phyloP scores from a whole-genome alignment of 1,284 basidiomycete genomes.

The Heterobasidion parviporum region DNA sequence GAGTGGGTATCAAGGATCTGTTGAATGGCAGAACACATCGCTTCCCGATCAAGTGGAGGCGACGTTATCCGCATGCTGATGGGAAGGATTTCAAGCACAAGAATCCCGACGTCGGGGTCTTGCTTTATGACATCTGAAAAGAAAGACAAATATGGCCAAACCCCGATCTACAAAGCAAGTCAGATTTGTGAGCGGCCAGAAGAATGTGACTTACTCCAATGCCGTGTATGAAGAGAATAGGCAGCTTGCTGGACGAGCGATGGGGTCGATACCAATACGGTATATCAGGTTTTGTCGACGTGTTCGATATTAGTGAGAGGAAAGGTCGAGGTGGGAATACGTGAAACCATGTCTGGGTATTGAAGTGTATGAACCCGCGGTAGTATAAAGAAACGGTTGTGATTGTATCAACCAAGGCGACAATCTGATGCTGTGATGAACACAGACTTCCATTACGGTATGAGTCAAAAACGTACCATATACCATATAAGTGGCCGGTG shows the following conservation, averaged over 20 bases:
- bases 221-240: conserved; percentile 57
- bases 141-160: conserved; percentile 47
- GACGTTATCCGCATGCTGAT: conserved; percentile 52
- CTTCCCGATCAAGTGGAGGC: conserved; percentile 30
- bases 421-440: conserved; percentile 30
- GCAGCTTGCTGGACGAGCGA: conserved; percentile 33
- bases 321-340: conserved; percentile 46
- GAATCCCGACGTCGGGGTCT: conserved; percentile 42
- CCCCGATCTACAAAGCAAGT: conserved; percentile 39
- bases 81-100: conserved; percentile 50
- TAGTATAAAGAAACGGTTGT: conserved; percentile 29
- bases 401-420: conserved; percentile 39
- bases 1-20: conserved; percentile 35
- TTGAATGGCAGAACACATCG: conserved; percentile 27
- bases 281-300: conserved; percentile 29
- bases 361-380: conserved; percentile 48
- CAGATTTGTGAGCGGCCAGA: neutral
- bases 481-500: conserved; percentile 62
- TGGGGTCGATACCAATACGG: conserved; percentile 62
- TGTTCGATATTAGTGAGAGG: conserved; percentile 33
- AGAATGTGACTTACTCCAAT: conserved; percentile 41
- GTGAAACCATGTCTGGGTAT: conserved; percentile 25
- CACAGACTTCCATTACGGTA: neutral
- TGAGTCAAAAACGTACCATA: conserved; percentile 25
- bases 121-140: conserved; percentile 31